These are phyloP conservation scores for Tuber brumale DNA, from an alignment of 495 filamentous ascomycete species.

Conservation along the genomic window DNA sequence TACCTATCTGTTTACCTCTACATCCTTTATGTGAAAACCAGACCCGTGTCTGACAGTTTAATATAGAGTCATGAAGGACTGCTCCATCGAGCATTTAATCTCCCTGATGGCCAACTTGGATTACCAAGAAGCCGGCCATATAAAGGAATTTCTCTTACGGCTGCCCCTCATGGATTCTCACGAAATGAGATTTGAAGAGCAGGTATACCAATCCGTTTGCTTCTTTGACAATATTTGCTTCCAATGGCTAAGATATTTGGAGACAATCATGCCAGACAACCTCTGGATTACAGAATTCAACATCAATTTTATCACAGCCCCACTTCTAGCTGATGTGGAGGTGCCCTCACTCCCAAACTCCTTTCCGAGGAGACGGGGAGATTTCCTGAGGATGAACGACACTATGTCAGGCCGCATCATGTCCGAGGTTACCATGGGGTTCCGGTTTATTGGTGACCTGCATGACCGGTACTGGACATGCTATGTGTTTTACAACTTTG, in stretches of 20 bases:
- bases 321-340: neutral
- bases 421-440: neutral
- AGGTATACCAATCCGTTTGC: neutral
- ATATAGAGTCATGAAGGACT: neutral
- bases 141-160: neutral
- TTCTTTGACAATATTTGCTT: neutral
- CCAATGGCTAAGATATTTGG: neutral
- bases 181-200: neutral
- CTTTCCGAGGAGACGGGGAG: neutral
- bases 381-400: neutral
- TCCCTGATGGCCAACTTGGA: neutral
- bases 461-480: constrained; percentile 3
- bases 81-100: neutral
- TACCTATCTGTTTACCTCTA: neutral
- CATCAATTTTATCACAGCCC: neutral
- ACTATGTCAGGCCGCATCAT: neutral
- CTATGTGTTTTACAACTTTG: neutral
- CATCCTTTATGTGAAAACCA: neutral
- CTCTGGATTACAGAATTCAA: constrained; percentile 6
- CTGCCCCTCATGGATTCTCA: neutral
- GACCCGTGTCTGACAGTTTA: neutral
- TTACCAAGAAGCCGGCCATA: neutral
- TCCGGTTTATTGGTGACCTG: neutral
- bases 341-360: neutral
- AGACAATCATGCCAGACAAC: constrained; percentile 6